Evolutionary conservation across 2,329 filamentous ascomycete genomes (phyloP), one percentile per base, ranked within the genome.

Genomic region (Colletotrichum camelliae): DNA sequence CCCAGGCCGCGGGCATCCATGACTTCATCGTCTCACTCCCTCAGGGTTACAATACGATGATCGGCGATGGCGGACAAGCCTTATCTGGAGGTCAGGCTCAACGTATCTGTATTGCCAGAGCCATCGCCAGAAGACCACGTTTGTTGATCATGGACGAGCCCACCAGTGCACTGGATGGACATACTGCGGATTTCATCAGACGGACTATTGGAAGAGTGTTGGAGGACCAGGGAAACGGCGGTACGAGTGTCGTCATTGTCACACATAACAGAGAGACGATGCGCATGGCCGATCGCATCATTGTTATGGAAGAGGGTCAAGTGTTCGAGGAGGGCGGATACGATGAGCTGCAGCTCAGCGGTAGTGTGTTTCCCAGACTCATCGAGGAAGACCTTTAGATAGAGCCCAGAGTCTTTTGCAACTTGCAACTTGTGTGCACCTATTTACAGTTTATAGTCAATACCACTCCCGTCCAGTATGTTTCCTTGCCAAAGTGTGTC

Each of bases 211-310:
- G 83, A 43, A 81, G 81, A 0, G 84, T 97, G 2, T 86, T 93
- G 15, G 76, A 79, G 1, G 70, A 81, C 61, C 21, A 70, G 43
- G 77, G 73, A 75, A 10, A 77, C 5, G 67, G 67, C 13, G 86
- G 86, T 0, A 89, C 95, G 83, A 94, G 94, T 0, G 91, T 98
- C 0, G 88, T 98, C 18, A 89, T 97, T 29, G 93, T 98, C 52
- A 98, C 96, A 65, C 96, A 98, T 84, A 91, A 90, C 72, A 88
- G 87, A 77, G 93, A 96, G 81, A 97, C 98, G 95, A 98, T 98
- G 94, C 89, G 89, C 73, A 90, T 95, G 74, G 94, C 94, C 1
- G 93, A 95, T 81, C 88, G 91, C 60, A 87, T 98, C 9, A 87
- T 96, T 1, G 91, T 98, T 77, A 79, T 97, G 33, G 90, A 94